Conservation (phyloP, 208 protist species). For the Porcisia deanei region DNA sequence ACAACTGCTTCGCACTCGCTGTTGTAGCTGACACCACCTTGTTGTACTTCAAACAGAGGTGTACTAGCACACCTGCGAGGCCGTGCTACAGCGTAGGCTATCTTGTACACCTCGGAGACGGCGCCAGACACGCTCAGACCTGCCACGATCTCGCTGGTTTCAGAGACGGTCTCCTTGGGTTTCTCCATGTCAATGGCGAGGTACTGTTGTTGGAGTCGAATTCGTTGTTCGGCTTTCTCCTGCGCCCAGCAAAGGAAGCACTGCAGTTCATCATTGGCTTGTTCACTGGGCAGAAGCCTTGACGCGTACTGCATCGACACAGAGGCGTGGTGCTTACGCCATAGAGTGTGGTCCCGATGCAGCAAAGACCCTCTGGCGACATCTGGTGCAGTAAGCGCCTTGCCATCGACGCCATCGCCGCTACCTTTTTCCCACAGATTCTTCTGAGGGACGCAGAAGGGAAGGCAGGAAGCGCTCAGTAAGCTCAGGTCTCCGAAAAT, state of each 20-base stretch:
- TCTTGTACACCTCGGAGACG: background rate
- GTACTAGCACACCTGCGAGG: background rate
- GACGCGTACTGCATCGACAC: conserved; percentile 18
- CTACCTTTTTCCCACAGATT: too few relatives aligned
- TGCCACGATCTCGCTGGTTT: background rate
- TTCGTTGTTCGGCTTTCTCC: conserved; percentile 14
- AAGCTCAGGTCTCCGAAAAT: background rate
- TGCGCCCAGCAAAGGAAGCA: conserved; percentile 33
- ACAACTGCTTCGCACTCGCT: background rate
- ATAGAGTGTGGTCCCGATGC: conserved; percentile 13
- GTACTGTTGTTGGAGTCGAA: background rate
- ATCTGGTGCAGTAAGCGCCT: background rate
- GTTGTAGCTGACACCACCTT: background rate
- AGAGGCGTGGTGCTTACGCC: conserved; percentile 15
- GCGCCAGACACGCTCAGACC: background rate
- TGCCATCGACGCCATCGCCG: background rate
- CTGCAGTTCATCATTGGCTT: conserved; percentile 21
- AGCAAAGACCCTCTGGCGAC: background rate
- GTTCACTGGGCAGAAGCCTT: conserved; percentile 16
- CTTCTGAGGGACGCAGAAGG: background rate
- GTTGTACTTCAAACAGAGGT: background rate
- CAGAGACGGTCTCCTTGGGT: background rate
- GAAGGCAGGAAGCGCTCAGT: background rate
- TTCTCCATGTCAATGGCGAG: background rate
- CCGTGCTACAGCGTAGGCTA: background rate